Percentiles rank a stretch among this genome's conserved stretches.
Conservation (phyloP, 306 rosid species). For the Cicer arietinum region DNA sequence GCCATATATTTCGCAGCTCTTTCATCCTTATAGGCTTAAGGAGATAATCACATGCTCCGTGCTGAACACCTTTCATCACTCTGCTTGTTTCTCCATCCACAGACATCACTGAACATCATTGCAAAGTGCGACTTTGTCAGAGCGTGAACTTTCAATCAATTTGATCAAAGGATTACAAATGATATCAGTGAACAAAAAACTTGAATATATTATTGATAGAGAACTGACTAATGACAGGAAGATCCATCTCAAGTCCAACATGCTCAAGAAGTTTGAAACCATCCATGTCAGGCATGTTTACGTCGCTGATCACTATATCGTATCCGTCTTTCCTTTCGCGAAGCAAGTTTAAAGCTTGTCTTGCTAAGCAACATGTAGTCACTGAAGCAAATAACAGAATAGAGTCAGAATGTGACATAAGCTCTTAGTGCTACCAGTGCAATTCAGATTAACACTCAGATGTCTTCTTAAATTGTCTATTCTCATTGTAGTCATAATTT, state of each 20-base stretch:
- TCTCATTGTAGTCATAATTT: neutral
- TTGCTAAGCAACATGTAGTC: slow-evolving; percentile 89
- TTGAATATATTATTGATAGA: slow-evolving; percentile 47
- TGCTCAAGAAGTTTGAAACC: slow-evolving; percentile 99
- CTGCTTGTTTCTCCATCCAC: slow-evolving; percentile 97
- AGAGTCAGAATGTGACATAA: slow-evolving; percentile 23
- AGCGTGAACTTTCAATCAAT: slow-evolving; percentile 43
- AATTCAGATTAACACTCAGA: no score
- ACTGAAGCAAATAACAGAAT: slow-evolving; percentile 57
- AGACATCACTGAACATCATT: slow-evolving; percentile 88
- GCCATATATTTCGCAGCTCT: slow-evolving; percentile 95
- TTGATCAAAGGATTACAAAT: slow-evolving; percentile 36
- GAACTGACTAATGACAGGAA: slow-evolving; percentile 94
- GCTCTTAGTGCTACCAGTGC: no score
- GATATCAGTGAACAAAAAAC: slow-evolving; percentile 46
- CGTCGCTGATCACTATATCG: slow-evolving; percentile 95
- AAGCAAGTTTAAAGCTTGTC: slow-evolving; percentile 79
- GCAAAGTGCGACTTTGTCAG: slow-evolving; percentile 54
- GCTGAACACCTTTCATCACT: slow-evolving; percentile 99
- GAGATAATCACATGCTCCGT: slow-evolving; percentile 97
- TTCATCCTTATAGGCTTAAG: slow-evolving; percentile 98
- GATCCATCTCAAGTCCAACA: slow-evolving; percentile 99
- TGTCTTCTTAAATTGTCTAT: no score
- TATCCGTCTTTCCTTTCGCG: slow-evolving; percentile 89
- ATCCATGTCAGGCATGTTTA: slow-evolving; percentile 99